Evolutionary conservation across 2,329 filamentous ascomycete genomes (phyloP), one percentile per base, ranked within the genome.

Genomic region (Penicillium sp.): DNA sequence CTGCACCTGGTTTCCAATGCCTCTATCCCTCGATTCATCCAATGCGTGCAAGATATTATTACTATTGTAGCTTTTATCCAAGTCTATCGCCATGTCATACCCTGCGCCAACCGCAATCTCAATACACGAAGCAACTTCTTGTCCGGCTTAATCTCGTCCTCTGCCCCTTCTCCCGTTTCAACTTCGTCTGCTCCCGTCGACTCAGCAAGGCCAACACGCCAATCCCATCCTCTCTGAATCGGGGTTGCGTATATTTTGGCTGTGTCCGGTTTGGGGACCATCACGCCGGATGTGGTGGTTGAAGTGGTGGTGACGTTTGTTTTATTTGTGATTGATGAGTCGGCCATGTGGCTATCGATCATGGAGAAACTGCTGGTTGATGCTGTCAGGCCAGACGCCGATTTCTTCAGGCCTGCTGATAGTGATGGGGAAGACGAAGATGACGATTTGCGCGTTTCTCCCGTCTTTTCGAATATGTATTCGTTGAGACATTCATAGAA

Each of bases 401-500:
- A 81, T 62, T 87, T 88, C 68, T 83, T 83, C 59, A 94, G 79
- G 60, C 91, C 75, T 58, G 87, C 84, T 3, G 82, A 81, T 0
- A 87, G 87, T 16, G 83, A 83, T 0, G 85, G 69, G 1, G 71
- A 70, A 11, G 47, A 40, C 0, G 54, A 28, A 11, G 46, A 42
- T 9, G 30, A n/a, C 7, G 45, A 12, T 30, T 59, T 59, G 40
- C 47, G 46, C 11, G 52, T 18, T 24, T 55, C 47, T 30, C 52
- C 52, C 4, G 52, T 52, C 8, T 38, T 59, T 49, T 59, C 57
- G 38, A 51, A 55, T n/a, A 55, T 83, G 16, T 83, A 84, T 5
- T 89, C 87, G n/a, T 84, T 78, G 21, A 96, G 76, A 5, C 91
- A 88, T 1, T 91, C 83, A 60, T 83, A 77, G 67, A 96, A 85